These are phyloP conservation scores for Cyclotella baltica DNA, from an alignment of 108 stramenopile genomes.

Conservation along the genomic window DNA sequence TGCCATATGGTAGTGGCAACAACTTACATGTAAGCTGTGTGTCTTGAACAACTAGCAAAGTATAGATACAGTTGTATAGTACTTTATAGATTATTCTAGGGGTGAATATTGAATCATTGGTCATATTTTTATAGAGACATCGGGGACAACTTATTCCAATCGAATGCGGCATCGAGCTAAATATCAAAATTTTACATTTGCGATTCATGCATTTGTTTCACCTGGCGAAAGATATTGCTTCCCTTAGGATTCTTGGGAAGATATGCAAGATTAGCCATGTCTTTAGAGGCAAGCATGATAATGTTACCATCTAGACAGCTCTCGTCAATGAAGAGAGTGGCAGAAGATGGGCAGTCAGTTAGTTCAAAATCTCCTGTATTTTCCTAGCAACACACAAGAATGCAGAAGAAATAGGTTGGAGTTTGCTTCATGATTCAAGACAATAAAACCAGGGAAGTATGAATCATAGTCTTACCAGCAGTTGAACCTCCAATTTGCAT, in stretches of 20 bases:
- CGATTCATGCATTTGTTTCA: conserved; percentile 26
- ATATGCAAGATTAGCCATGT: conserved; percentile 45
- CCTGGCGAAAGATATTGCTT: conserved; percentile 32
- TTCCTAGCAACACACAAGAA: conserved; percentile 8
- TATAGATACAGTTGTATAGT: no score
- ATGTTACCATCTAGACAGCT: conserved; percentile 42
- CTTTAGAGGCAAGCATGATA: conserved; percentile 29
- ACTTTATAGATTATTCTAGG: no score
- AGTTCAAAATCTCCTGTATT: conserved; percentile 30
- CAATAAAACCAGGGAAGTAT: neutral
- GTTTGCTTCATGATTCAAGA: neutral
- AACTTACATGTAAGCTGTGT: no score
- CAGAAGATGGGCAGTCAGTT: conserved; percentile 39
- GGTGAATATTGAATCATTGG: no score
- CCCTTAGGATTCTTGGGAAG: conserved; percentile 4
- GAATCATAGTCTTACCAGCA: conserved; percentile 27
- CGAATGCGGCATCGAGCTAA: no score
- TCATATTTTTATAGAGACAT: no score
- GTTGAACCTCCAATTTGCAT: conserved; percentile 37
- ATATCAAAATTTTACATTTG: conserved; percentile 10
- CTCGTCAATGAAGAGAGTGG: conserved; percentile 34
- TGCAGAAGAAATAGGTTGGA: neutral
- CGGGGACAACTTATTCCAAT: no score
- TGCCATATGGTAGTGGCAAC: no score
- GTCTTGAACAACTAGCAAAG: no score